Conservation (phyloP, 2,329 filamentous ascomycete genomes). For the Coleophoma crateriformis region DNA sequence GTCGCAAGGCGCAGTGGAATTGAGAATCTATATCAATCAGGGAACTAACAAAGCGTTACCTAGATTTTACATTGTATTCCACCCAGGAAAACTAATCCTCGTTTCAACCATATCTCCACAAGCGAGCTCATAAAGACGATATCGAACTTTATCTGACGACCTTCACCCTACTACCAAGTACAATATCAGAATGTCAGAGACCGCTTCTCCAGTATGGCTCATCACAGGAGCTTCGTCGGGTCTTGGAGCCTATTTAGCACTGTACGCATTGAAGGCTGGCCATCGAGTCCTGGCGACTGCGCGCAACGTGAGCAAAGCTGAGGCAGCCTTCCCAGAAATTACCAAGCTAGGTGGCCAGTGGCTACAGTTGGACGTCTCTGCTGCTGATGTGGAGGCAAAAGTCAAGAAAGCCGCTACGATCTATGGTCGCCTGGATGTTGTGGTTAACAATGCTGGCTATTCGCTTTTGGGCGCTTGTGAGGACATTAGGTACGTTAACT, state of each 20-base stretch:
- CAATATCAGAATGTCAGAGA: not conserved
- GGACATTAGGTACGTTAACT: constrained; percentile 25
- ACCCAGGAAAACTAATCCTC: no score
- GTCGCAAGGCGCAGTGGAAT: no score
- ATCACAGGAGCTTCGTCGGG: constrained; percentile 23
- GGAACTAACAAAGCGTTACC: no score
- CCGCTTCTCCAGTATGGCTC: constrained; percentile 7
- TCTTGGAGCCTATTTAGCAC: constrained; percentile 19
- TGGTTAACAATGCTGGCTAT: constrained; percentile 15
- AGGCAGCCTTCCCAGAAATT: constrained; percentile 14
- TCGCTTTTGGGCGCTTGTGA: constrained; percentile 45
- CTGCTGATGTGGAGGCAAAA: not conserved
- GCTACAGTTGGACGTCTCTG: constrained; percentile 12
- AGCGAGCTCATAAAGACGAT: no score
- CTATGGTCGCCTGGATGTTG: constrained; percentile 9
- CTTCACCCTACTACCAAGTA: not conserved
- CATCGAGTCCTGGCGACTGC: constrained; percentile 25
- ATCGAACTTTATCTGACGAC: no score
- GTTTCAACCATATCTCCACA: no score
- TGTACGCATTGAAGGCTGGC: constrained; percentile 12
- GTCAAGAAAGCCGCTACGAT: not conserved
- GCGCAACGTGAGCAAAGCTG: constrained; percentile 16
- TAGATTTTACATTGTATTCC: no score
- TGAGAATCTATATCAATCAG: no score
- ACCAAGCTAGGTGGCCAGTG: constrained; percentile 13